Base-by-base conservation (phyloP, 805 yeast species). In the Myxozyma mucilagina region DNA sequence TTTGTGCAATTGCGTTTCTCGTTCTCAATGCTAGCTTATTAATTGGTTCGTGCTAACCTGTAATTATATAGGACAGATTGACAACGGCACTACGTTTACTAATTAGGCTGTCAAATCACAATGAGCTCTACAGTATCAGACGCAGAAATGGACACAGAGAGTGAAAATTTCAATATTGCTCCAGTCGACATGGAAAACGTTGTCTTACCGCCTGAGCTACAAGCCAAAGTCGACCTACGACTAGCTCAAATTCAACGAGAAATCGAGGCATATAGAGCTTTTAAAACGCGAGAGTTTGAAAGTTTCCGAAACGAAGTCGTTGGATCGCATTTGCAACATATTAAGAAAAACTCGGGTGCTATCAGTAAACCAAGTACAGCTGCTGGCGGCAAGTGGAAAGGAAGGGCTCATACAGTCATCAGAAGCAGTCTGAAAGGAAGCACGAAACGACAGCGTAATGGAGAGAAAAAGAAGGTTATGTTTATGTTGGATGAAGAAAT, bases 381-480 rank as follows among this genome's bases (percentile, higher is more conserved):
- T 20, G 42, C 49, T 4, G 56, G 49, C n/a, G 24, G 32, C 14
- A 53, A 53, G 18, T 41, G 56, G 16, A 16, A 31, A 29, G 32
- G 24, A 8, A 41, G 47, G 14, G 10, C 47, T 16, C 48, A 14
- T 3, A 24, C 48, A 24, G 35, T 48, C 4, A 52, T 45, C n/a
- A 50, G 6, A 8, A 61, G 65, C 32, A 61, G 57, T 43, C n/a
- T 61, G 56, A 60, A 59, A 24, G 59, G 61, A 29, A 51, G 44
- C 48, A 52, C 39, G 8, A 55, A 60, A 41, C 64, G 64, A 18
- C 52, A 45, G 34, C 64, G 60, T 20, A 60, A 47, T 18, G 63
- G 60, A 3, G 56, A 58, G 13, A 63, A 61, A 57, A 63, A 63
- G 32, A 52, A 50, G 24, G 66, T 63, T 11, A 63, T 54, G 65